Evolutionary conservation across 192 early-diverging fungal genomes (phyloP).

Genomic region (Linnemannia exigua): DNA sequence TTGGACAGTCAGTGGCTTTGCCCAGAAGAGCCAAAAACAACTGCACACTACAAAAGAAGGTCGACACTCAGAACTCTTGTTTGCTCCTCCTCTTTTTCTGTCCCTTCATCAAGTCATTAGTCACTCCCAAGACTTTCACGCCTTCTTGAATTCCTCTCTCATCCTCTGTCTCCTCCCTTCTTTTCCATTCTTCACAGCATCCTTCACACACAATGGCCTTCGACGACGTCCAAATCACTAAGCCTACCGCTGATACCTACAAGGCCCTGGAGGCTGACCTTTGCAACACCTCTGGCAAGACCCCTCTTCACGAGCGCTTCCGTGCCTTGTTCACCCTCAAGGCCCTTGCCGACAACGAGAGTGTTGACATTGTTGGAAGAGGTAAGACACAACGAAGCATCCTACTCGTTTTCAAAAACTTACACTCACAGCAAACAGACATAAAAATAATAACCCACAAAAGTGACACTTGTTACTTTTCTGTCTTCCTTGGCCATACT

Average conservation of each 20-base stretch:
- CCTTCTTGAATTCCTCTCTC: neutral
- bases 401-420: neutral
- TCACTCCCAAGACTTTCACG: neutral
- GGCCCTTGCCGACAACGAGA: constrained; percentile 75
- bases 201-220: constrained; percentile 33
- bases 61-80: neutral
- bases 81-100: neutral
- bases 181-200: neutral
- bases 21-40: too few relatives aligned
- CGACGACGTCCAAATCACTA: constrained; percentile 46
- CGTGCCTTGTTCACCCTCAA: constrained; percentile 95
- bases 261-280: constrained; percentile 74
- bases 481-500: neutral
- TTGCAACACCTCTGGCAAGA: constrained; percentile 69
- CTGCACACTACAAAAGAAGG: neutral
- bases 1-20: neutral
- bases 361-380: constrained; percentile 88
- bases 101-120: neutral
- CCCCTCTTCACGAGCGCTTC: constrained; percentile 89
- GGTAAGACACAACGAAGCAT: constrained; percentile 56
- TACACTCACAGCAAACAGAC: neutral
- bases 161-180: neutral
- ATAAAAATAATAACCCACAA: neutral
- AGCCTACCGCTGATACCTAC: constrained; percentile 59
- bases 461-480: neutral